Evolutionary conservation across 73 alveolate species (phyloP), one percentile per base, ranked within the genome.

Genomic region (Stentor roeselii): DNA sequence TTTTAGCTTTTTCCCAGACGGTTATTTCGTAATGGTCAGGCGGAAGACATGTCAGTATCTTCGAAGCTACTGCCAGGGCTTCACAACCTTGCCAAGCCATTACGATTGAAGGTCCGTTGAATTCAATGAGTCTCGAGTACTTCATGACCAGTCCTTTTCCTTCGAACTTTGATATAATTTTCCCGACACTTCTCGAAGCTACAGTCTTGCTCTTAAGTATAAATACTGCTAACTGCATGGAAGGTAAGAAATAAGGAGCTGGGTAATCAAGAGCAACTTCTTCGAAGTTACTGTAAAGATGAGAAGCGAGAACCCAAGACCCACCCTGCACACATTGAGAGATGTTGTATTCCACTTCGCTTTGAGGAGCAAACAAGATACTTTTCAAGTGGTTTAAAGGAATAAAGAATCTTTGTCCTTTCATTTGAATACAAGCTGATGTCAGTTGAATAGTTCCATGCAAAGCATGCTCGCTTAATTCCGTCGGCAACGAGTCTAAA

Each of bases 11-110:
- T 50, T 50, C 67, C 21, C 6, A 50, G 67, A 6, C 21, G 67
- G 21, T 6, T 6, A 50, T 11, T 50, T 50, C 30, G 67, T 11
- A 50, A 50, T 11, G 21, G 21, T 21, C 67, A 50, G 67, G 6
- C 21, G 6, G 30, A 50, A 50, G 21, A 21, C 30, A 50, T 11
- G 6, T 21, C 21, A 21, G 30, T 11, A 50, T 50, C 21, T 50
- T 50, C 21, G 6, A 11, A 11, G 67, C 21, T 6, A 50, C 67
- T 50, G 21, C 21, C 21, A 11, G 6, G 6, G 67, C 67, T 21
- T 50, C 67, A 50, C 67, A 50, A 50, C 67, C 67, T 50, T 50
- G 30, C 67, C 67, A 50, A 50, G 67, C 67, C 67, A 50, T 50
- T 50, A 50, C 6, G 21, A 50, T 50, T 11, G 6, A 6, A 50